Base-by-base conservation (phyloP, 2,329 filamentous ascomycete genomes). In the Trichothecium sympodiale region DNA sequence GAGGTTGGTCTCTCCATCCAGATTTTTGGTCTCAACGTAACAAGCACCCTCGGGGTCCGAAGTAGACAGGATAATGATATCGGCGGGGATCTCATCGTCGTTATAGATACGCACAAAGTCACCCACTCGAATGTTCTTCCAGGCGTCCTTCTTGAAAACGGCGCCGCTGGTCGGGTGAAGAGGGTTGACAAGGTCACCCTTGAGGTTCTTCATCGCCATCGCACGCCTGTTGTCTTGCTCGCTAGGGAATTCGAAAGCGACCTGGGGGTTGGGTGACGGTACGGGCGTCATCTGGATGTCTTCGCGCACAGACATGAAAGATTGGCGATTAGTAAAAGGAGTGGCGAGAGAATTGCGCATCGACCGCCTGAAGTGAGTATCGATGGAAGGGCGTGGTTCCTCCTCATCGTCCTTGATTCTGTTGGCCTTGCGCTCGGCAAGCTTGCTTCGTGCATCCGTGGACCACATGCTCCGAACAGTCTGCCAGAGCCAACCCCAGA, bases 31-130 rank as follows among this genome's bases (percentile, higher is more conserved):
- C 60, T 98, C 91, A 16, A 98, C 83, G 49, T 95, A 98, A 59
- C 91, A 98, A 27, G 85, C 85, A 34, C 91, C 91, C 48, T 98
- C 91, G 1, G 82, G 73, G 48, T 96, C 91, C 3, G 91, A 94
- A 1, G 91, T 96, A 3, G 91, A 84, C 17, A 98, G 63, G 30
- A 98, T 83, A 33, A 96, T 80, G 32, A 98, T 68, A 58, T 98
- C 91, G 33, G 91, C 89, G 2, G 91, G 93, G 17, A 98, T 77
- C 47, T 94, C 87, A 51, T 98, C 91, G 46, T 94, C 83, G 50
- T 93, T 95, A 62, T 95, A 96, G 34, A 98, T 74, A 46, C 93
- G 85, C 37, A 98, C 81, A 59, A 94, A 96, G 57, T 98, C 91
- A 33, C 91, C 91, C 8, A 98, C 91, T 49, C 88, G 80, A 12